Conservation (phyloP, 345 rosid genomes). For the Erucastrum elatum region DNA sequence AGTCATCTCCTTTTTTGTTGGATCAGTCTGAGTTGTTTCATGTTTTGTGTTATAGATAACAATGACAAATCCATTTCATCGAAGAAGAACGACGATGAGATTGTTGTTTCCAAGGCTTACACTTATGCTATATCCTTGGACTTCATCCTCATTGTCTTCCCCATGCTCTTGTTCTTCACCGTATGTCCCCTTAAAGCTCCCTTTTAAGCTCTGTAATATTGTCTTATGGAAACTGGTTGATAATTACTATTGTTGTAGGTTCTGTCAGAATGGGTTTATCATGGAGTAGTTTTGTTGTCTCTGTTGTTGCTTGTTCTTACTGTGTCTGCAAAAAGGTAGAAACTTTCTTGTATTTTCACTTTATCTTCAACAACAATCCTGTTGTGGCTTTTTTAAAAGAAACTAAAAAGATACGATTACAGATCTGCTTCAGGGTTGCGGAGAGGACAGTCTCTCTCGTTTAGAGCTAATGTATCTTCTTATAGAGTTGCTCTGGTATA, state of each 20-base stretch:
- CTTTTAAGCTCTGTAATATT: neutral
- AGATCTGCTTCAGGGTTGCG: conserved; percentile 41
- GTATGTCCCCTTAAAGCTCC: conserved; percentile 44
- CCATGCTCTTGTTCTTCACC: conserved; percentile 61
- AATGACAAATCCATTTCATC: conserved; percentile 20
- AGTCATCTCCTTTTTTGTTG: neutral
- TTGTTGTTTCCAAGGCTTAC: conserved; percentile 46
- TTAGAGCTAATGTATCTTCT: conserved; percentile 57
- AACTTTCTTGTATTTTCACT: conserved; percentile 27
- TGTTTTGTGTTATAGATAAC: conserved; percentile 27
- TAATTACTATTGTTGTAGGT: conserved; percentile 47
- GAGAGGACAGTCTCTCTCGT: conserved; percentile 43
- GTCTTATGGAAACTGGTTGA: conserved; percentile 7
- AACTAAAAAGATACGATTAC: conserved; percentile 34
- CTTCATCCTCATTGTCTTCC: conserved; percentile 61
- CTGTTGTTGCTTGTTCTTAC: conserved; percentile 39
- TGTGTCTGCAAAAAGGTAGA: conserved; percentile 70
- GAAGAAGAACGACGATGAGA: conserved; percentile 50
- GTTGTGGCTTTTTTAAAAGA: neutral
- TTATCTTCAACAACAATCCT: neutral
- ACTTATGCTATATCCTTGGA: conserved; percentile 51
- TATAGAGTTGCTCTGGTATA: conserved; percentile 68
- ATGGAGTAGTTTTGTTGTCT: conserved; percentile 41
- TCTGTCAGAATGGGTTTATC: conserved; percentile 68
- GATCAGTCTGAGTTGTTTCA: conserved; percentile 4